phyloP scores from a whole-genome alignment of 495 filamentous ascomycete genomes.

The Jackrogersella multiformis region DNA sequence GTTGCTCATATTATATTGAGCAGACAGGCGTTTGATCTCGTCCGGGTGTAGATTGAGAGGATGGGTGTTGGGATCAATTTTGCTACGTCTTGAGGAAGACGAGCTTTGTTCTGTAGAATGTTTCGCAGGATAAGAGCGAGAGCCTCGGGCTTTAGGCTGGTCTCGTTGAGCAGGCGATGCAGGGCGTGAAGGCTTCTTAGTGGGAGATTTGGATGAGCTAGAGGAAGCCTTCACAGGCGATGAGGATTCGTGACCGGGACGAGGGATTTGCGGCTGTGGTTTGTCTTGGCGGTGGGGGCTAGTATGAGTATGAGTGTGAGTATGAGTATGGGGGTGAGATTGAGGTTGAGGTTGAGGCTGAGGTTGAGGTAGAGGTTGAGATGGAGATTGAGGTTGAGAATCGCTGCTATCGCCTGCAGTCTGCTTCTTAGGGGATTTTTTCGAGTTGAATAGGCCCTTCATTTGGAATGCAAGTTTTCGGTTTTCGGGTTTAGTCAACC shows the following conservation, averaged over 20 bases:
- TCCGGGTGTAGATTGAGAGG: conserved; percentile 89
- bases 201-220: conserved; percentile 35
- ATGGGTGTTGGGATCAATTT: conserved; percentile 75
- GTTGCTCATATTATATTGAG: conserved; percentile 72
- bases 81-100: conserved; percentile 54
- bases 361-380: conserved; percentile 1
- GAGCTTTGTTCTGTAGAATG: conserved; percentile 51
- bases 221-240: conserved; percentile 42
- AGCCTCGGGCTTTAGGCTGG: conserved; percentile 47
- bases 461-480: conserved; percentile 50
- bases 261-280: conserved; percentile 41
- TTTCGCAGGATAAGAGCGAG: conserved; percentile 53
- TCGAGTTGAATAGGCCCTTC: conserved; percentile 63
- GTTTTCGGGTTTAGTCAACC: conserved; percentile 28
- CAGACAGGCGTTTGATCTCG: conserved; percentile 76
- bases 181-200: conserved; percentile 42
- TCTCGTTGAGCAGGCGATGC: conserved; percentile 44
- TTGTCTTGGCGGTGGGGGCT: conserved; percentile 41
- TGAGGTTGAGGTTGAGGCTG: neutral
- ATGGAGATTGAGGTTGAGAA: conserved; percentile 3
- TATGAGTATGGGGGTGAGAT: too few species aligned
- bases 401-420: conserved; percentile 56
- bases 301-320: too few species aligned
- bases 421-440: conserved; percentile 62
- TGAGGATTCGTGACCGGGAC: conserved; percentile 36